Base-by-base conservation (phyloP, 805 yeast species). In the Dipodascopsis tothii region DNA sequence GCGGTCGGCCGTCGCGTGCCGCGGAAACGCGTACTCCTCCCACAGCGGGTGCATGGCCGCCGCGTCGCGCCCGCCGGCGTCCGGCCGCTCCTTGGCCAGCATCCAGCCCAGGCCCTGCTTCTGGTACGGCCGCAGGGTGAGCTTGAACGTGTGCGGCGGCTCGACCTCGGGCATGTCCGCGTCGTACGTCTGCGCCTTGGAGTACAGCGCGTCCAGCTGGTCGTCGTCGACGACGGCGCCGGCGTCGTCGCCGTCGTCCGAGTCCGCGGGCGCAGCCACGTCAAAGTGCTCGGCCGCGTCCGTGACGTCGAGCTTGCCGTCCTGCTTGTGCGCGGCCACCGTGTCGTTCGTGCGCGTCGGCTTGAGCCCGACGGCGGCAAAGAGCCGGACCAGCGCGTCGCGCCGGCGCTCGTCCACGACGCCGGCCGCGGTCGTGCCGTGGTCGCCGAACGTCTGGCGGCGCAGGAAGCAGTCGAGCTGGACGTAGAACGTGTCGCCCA, bases 31-130 rank as follows among this genome's bases (percentile, higher is more conserved):
- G 55, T 76, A 81, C 41, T 77, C 77, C 43, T 76, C 78, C 96
- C 96, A 88, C 21, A 88, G 63, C 0, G 97, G 97, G 57, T 87
- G 84, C 66, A 82, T 72, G 32, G 76, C 65, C 2, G 77, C 80
- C 23, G 70, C 70, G n/a, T 57, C 52, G 21, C 56, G 65, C 56
- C 40, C 70, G 52, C 46, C 66, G 39, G 52, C 64, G 3, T 47
- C 51, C 2, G 43, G 46, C 9, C 56, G 50, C 16, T 54, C 59
- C 5, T 49, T 57, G 21, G 44, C 56, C 48, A 44, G 44, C 52
- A n/a, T 63, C 72, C 48, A 73, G 63, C 48, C 39, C 5, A 56
- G 44, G 50, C 81, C 87, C 55, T 81, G 85, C 48, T 75, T 79
- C 62, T 90, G 97, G 60, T 90, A 90, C 1, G 78, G 74, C 44